Conservation (phyloP, 306 rosid species). For the Urtica urens region DNA sequence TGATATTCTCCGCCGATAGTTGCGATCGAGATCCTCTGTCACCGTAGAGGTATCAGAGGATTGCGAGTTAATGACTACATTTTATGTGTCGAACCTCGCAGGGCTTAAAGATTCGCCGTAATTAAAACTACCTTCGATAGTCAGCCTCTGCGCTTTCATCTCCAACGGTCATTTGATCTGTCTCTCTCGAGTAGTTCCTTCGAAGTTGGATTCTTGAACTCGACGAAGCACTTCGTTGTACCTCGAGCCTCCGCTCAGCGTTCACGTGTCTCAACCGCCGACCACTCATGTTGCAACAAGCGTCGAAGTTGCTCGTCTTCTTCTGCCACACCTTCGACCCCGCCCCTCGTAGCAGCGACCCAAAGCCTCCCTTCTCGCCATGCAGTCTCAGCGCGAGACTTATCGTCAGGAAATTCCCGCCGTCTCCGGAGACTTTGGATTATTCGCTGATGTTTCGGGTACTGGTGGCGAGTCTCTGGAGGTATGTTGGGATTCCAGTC, state of each 20-base stretch:
- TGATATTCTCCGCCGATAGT: too few relatives aligned
- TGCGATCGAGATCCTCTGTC: too few relatives aligned
- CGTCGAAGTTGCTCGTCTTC: constrained; percentile 92
- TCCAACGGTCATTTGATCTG: constrained; percentile 67
- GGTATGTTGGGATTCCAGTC: constrained; percentile 56
- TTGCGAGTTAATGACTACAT: too few relatives aligned
- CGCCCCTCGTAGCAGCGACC: constrained; percentile 83
- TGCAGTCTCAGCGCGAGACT: constrained; percentile 47
- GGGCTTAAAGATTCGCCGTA: too few relatives aligned
- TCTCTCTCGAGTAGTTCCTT: too few relatives aligned
- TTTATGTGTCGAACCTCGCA: too few relatives aligned
- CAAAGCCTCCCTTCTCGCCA: constrained; percentile 96
- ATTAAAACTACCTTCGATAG: too few relatives aligned
- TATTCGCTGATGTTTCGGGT: constrained; percentile 35
- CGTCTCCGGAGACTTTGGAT: constrained; percentile 33
- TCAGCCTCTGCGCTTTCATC: constrained; percentile 69
- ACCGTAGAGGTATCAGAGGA: too few relatives aligned
- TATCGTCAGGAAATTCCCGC: constrained; percentile 47
- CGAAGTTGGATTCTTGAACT: too few relatives aligned
- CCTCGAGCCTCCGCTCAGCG: constrained; percentile 84
- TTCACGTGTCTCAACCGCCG: constrained; percentile 87
- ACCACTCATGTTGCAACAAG: constrained; percentile 95
- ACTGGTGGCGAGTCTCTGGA: constrained; percentile 68
- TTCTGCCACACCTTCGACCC: constrained; percentile 92
- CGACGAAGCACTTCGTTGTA: constrained; percentile 72